Conservation (phyloP, 352 stramenopile genomes). For the Globisporangium spiculum region DNA sequence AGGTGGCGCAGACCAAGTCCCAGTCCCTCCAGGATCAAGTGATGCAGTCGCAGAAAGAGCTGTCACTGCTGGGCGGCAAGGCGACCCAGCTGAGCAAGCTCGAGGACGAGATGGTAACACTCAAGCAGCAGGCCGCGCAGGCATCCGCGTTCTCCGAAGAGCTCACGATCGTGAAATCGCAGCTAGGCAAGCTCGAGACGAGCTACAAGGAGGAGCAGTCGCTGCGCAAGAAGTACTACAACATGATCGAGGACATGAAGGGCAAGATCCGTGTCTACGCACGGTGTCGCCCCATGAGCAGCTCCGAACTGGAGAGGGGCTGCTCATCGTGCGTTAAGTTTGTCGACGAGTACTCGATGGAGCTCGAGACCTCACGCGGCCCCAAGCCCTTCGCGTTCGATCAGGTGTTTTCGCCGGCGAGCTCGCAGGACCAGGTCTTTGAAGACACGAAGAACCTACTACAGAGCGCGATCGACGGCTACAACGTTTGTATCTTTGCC, state of each 20-base stretch:
- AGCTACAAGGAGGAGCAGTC: constrained; percentile 88
- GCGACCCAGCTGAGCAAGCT: constrained; percentile 53
- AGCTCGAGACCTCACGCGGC: constrained; percentile 73
- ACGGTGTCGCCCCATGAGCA: constrained; percentile 89
- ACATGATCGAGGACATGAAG: constrained; percentile 96
- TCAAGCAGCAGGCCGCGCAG: constrained; percentile 53
- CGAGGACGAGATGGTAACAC: constrained; percentile 48
- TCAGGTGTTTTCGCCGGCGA: constrained; percentile 80
- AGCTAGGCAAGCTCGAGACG: constrained; percentile 54
- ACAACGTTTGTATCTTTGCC: constrained; percentile 93
- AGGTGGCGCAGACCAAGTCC: constrained; percentile 39
- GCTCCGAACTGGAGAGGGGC: constrained; percentile 78
- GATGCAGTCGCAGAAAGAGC: constrained; percentile 42
- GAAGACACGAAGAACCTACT: constrained; percentile 92
- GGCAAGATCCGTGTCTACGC: constrained; percentile 93
- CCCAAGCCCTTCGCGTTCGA: constrained; percentile 90
- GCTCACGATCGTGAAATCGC: constrained; percentile 28
- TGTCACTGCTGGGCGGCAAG: constrained; percentile 44
- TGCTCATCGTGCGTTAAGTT: constrained; percentile 69
- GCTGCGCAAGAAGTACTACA: constrained; percentile 95
- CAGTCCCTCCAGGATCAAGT: constrained; percentile 48
- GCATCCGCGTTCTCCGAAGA: constrained; percentile 47
- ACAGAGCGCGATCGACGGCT: constrained; percentile 89
- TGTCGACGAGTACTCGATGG: constrained; percentile 82
- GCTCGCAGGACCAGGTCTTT: constrained; percentile 85